phyloP scores from a whole-genome alignment of 169 alveolate genomes.

The Plasmodium fragile region DNA sequence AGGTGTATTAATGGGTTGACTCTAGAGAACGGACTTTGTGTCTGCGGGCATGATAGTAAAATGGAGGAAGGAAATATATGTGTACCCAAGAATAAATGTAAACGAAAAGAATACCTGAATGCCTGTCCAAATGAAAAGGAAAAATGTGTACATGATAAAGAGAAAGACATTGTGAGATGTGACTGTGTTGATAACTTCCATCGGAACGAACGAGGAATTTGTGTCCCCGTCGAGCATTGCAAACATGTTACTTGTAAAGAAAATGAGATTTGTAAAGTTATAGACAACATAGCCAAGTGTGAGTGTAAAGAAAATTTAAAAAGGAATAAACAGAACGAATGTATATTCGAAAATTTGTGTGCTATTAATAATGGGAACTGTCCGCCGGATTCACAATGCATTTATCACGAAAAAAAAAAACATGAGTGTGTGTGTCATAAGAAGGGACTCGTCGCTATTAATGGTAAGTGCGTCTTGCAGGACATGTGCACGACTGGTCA shows the following conservation, averaged over 20 bases:
- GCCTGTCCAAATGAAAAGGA: conserved; percentile 23
- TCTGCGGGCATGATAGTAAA: background rate
- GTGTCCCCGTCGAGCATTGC: conserved; percentile 16
- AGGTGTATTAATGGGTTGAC: conserved; percentile 14
- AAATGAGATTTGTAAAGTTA: conserved; percentile 40
- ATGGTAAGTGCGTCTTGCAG: conserved; percentile 35
- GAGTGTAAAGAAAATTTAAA: conserved; percentile 43
- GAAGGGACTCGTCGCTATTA: conserved; percentile 7
- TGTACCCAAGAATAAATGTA: conserved; percentile 47
- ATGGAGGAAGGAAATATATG: background rate
- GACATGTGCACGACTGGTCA: conserved; percentile 22
- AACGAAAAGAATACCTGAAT: conserved; percentile 29
- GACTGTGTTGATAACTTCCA: conserved; percentile 16
- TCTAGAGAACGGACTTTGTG: conserved; percentile 14
- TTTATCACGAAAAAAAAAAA: conserved; percentile 20
- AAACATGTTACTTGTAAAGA: background rate
- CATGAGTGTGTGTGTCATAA: conserved; percentile 65
- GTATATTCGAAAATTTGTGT: conserved; percentile 30
- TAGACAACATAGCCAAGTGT: conserved; percentile 8
- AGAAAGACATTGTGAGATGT: conserved; percentile 18
- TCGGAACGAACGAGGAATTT: conserved; percentile 7
- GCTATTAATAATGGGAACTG: conserved; percentile 34
- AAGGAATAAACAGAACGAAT: conserved; percentile 12
- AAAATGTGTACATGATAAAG: conserved; percentile 20
- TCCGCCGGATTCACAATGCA: conserved; percentile 36